phyloP scores from a whole-genome alignment of 257 asterid genomes.

The Schizonepeta tenuifolia region DNA sequence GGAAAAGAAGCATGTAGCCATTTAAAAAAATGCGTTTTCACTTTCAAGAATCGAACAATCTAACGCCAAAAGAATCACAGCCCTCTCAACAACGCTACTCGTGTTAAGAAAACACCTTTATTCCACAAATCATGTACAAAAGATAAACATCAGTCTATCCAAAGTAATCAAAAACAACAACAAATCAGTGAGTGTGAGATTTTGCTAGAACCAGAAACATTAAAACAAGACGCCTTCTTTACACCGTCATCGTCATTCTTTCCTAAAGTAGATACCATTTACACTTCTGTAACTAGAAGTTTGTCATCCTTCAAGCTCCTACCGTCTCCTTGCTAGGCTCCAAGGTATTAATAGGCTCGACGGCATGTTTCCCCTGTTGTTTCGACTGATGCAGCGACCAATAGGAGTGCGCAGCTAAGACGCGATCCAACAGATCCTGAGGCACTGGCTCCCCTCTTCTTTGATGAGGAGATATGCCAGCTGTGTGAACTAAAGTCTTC shows the following conservation, averaged over 20 bases:
- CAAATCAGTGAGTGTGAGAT: constrained; percentile 50
- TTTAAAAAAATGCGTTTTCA: too few species aligned
- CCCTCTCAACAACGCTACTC: not conserved
- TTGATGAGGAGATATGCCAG: constrained; percentile 91
- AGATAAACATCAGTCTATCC: constrained; percentile 39
- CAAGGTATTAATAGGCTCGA: constrained; percentile 39
- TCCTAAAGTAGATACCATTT: constrained; percentile 40
- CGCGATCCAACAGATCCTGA: constrained; percentile 83
- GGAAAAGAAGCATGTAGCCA: too few species aligned
- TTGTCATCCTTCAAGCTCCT: constrained; percentile 43
- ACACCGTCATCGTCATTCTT: constrained; percentile 40
- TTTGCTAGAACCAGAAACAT: constrained; percentile 28
- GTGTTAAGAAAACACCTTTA: constrained; percentile 26
- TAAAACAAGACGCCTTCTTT: constrained; percentile 38
- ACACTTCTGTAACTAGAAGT: constrained; percentile 35
- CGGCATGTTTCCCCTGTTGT: constrained; percentile 54
- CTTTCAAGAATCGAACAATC: too few species aligned
- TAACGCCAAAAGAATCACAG: not conserved
- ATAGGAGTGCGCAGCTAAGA: constrained; percentile 65
- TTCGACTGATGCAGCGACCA: constrained; percentile 81
- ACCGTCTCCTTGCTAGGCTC: constrained; percentile 35
- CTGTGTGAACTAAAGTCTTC: constrained; percentile 93
- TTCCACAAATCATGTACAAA: constrained; percentile 39
- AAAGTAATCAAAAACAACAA: constrained; percentile 33
- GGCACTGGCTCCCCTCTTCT: constrained; percentile 94